These are phyloP conservation scores for Ophiobolus disseminans DNA, from an alignment of 2,329 filamentous ascomycete genomes.

Conservation along the genomic window DNA sequence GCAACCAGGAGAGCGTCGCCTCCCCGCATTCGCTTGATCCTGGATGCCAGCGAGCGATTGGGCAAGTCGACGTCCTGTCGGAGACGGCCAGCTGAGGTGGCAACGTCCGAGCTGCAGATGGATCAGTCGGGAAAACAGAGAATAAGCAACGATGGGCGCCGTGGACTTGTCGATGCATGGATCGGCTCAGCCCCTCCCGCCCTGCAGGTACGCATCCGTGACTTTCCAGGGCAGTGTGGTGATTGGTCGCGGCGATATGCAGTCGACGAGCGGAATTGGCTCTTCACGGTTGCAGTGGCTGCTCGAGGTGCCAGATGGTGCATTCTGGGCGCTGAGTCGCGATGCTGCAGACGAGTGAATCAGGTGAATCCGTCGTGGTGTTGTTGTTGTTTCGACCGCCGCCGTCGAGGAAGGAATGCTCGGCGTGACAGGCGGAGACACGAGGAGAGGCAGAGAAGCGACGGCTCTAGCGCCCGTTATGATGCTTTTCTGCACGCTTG, in stretches of 20 bases:
- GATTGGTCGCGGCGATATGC: conserved; percentile 23
- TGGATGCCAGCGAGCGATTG: conserved; percentile 6
- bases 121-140: background rate
- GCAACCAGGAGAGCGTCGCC: conserved; percentile 5
- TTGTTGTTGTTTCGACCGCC: conserved; percentile 8
- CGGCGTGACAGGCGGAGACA: conserved; percentile 6
- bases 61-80: background rate
- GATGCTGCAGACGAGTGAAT: no score
- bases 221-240: conserved; percentile 16
- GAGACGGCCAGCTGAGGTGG: conserved; percentile 5
- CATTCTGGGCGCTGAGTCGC: conserved; percentile 16
- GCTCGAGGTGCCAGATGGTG: conserved; percentile 5
- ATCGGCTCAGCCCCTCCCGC: conserved; percentile 16
- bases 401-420: conserved; percentile 11
- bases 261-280: conserved; percentile 16
- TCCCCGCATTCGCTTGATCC: conserved; percentile 19
- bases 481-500: conserved; percentile 4
- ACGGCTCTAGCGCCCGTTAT: conserved; percentile 16
- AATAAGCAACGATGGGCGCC: conserved; percentile 2
- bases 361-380: conserved; percentile 5
- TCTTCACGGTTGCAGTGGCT: conserved; percentile 4
- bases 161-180: background rate
- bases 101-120: conserved; percentile 7
- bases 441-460: conserved; percentile 16
- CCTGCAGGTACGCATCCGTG: conserved; percentile 17